Conservation (phyloP, 176 grass and related monocot species). For the sorghum (Sorghum bicolor) region Sorghum_bicolor_NCBIv3 NC_012875.2:43988501-43989000, state of each 20-base stretch:
- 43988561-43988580: background rate
- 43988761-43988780: slow-evolving; percentile 61
- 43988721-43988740: slow-evolving; percentile 72
- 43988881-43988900: slow-evolving; percentile 43
- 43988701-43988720: slow-evolving; percentile 16
- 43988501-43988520: background rate
- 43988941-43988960: background rate
- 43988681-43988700: background rate
- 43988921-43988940: slow-evolving; percentile 43
- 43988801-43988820: slow-evolving; percentile 32
- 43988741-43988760: slow-evolving; percentile 80
- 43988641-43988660: slow-evolving; percentile 3
- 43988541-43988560: background rate
- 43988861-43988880: slow-evolving; percentile 82
- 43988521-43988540: background rate
- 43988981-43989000: slow-evolving; percentile 1
- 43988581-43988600: background rate
- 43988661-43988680: background rate
- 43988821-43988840: background rate
- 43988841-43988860: background rate
- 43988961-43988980: slow-evolving; percentile 7
- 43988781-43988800: slow-evolving; percentile 72
- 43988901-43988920: slow-evolving; percentile 40
- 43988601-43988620: background rate
- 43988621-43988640: background rate